These are phyloP conservation scores for Alternaria dauci DNA, from an alignment of 2,329 filamentous ascomycete species.

Conservation along the genomic window DNA sequence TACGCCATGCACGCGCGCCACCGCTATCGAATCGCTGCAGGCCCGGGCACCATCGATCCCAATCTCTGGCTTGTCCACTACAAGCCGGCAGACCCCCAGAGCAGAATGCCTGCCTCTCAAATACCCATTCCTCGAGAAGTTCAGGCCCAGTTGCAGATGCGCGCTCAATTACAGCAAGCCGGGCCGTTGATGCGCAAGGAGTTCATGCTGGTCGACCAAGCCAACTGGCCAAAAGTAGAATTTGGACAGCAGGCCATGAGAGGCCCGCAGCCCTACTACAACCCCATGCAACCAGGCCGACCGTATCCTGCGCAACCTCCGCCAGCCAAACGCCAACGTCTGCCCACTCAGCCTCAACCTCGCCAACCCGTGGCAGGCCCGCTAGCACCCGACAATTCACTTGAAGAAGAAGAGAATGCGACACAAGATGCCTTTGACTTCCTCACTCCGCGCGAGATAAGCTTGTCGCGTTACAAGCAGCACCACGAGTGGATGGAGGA, in stretches of 20 bases:
- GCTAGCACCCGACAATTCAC: conserved; percentile 54
- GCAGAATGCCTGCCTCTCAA: conserved; percentile 74
- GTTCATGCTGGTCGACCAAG: conserved; percentile 90
- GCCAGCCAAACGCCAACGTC: conserved; percentile 57
- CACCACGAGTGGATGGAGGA: conserved; percentile 99
- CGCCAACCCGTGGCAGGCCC: conserved; percentile 50
- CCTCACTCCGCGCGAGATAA: conserved; percentile 88
- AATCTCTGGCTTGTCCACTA: conserved; percentile 94
- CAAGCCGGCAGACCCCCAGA: conserved; percentile 75
- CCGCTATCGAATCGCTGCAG: conserved; percentile 83
- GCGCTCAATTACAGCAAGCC: conserved; percentile 70
- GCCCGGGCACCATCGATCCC: conserved; percentile 76
- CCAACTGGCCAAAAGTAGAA: conserved; percentile 87
- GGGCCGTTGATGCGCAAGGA: conserved; percentile 86
- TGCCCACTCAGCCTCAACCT: conserved; percentile 52
- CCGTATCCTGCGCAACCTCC: conserved; percentile 52
- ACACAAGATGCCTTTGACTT: conserved; percentile 89
- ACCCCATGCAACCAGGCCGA: conserved; percentile 47
- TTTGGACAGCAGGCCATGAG: conserved; percentile 61
- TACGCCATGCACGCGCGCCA: conserved; percentile 79
- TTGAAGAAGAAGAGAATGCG: conserved; percentile 91
- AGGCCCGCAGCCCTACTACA: conserved; percentile 43
- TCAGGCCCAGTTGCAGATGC: conserved; percentile 68
- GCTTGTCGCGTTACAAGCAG: conserved; percentile 84
- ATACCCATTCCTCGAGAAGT: conserved; percentile 69